Conservation (phyloP, 2,329 filamentous ascomycete species). For the Ceratocystis lukuohia region DNA sequence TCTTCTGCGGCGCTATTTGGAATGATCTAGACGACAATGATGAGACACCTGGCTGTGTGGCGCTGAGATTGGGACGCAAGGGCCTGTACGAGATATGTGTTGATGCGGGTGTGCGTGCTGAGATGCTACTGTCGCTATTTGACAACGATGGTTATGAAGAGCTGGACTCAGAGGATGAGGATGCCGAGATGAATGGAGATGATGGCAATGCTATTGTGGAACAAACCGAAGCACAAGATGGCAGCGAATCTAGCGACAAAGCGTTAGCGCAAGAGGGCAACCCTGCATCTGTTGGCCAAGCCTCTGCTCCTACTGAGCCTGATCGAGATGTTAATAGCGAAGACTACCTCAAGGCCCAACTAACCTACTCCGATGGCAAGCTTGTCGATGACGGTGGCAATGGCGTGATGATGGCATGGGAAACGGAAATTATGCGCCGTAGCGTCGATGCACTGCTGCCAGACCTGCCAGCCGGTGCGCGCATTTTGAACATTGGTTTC, state of each 20-base stretch:
- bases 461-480: conserved; percentile 37
- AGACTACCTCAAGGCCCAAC: conserved; percentile 53
- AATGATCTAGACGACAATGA: conserved; percentile 79
- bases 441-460: conserved; percentile 55
- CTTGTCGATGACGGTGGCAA: conserved; percentile 64
- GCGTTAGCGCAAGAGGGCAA: conserved; percentile 22
- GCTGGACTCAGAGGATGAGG: conserved; percentile 45
- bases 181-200: conserved; percentile 30
- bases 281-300: conserved; percentile 28
- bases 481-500: conserved; percentile 75
- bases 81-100: conserved; percentile 72
- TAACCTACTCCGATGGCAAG: conserved; percentile 51
- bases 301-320: conserved; percentile 28
- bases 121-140: conserved; percentile 69
- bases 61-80: conserved; percentile 51
- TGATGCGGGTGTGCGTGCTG: conserved; percentile 79
- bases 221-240: conserved; percentile 23
- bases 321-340: conserved; percentile 44
- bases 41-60: conserved; percentile 86
- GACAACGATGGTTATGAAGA: conserved; percentile 57
- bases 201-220: conserved; percentile 26
- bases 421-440: conserved; percentile 70
- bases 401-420: conserved; percentile 91
- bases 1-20: conserved; percentile 89
- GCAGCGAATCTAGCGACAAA: conserved; percentile 23